A percentile compares a stretch with the other conserved stretches of the same genome.
Evolutionary conservation across 2,329 filamentous ascomycete genomes (phyloP).

Genomic region (Colletotrichum cuscutae): DNA sequence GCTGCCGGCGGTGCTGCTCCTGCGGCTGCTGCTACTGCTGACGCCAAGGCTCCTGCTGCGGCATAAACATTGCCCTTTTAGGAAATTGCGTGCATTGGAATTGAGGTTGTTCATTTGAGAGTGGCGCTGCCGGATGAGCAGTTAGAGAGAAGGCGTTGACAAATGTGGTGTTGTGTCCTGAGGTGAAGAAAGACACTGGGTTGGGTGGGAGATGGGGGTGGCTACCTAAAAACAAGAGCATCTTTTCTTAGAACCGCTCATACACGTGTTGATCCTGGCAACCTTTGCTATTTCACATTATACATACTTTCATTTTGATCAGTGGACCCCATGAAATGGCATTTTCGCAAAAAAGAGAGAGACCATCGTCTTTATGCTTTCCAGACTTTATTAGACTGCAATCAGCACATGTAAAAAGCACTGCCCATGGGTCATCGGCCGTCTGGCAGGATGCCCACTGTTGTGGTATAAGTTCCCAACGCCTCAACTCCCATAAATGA

Average conservation of each 20-base stretch:
- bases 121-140: conserved; percentile 25
- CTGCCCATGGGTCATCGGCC: neutral
- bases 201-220: neutral
- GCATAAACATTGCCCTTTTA: conserved; percentile 40
- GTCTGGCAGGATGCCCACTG: neutral
- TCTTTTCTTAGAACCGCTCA: conserved; percentile 27
- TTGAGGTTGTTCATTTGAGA: conserved; percentile 19
- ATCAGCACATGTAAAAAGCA: neutral
- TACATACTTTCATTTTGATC: conserved; percentile 29
- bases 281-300: conserved; percentile 8
- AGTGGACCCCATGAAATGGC: neutral
- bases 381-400: neutral
- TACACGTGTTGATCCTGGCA: conserved; percentile 8
- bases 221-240: conserved; percentile 31
- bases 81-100: neutral
- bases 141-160: conserved; percentile 33
- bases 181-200: conserved; percentile 4
- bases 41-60: conserved; percentile 47
- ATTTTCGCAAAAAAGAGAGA: neutral
- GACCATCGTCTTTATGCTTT: neutral
- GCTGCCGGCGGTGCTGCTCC: conserved; percentile 42
- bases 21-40: conserved; percentile 44
- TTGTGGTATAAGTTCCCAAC: conserved; percentile 19
- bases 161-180: conserved; percentile 24
- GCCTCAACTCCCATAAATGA: conserved; percentile 2